Evolutionary conservation across 257 asterid genomes (phyloP).

Genomic region (Solanum pinnatisectum): DNA sequence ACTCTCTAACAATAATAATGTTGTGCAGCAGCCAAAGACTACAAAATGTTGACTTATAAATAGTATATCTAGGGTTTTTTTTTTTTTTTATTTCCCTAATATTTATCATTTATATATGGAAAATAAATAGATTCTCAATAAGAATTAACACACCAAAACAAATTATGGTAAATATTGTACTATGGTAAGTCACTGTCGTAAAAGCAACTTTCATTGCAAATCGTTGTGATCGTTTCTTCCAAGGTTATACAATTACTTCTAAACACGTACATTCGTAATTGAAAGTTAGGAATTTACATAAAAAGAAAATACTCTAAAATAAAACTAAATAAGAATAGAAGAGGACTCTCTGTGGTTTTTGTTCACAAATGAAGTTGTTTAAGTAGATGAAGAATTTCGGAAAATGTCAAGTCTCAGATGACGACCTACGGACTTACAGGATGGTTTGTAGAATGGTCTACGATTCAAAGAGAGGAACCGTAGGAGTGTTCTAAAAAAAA

Average conservation of each 20-base stretch:
- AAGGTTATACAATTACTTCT: not conserved
- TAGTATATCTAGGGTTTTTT: not conserved
- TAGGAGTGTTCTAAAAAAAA: not conserved
- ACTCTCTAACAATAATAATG: not conserved
- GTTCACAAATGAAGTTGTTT: not conserved
- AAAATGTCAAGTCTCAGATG: not conserved
- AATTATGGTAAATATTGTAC: not conserved
- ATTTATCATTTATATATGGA: not conserved
- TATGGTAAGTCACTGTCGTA: not conserved
- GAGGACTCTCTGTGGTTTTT: not conserved
- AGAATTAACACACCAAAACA: not conserved
- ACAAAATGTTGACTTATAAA: not conserved
- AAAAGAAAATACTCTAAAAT: not conserved
- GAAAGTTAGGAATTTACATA: not conserved
- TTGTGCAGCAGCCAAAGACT: not conserved
- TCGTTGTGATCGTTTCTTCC: not conserved
- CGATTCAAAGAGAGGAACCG: not conserved
- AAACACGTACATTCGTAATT: not conserved
- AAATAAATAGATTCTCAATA: not conserved
- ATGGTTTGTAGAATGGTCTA: not conserved
- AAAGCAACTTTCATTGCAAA: not conserved
- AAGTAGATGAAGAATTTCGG: not conserved
- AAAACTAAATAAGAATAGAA: not conserved
- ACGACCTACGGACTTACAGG: not conserved
- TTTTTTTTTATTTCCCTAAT: not conserved